Evolutionary conservation across 2,329 filamentous ascomycete genomes (phyloP).

Genomic region (Pseudogymnoascus sp.): DNA sequence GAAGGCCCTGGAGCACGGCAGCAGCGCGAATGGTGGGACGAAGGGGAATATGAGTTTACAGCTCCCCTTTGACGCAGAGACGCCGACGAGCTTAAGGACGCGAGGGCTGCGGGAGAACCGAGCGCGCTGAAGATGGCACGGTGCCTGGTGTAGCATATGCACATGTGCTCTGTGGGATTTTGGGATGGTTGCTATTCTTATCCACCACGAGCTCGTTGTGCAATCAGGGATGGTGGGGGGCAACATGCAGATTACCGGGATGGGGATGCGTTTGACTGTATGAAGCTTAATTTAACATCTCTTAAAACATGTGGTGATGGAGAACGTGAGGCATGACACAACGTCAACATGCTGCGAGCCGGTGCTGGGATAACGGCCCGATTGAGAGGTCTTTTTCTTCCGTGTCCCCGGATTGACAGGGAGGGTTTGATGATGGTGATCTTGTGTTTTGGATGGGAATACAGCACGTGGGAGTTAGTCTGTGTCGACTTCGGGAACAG

Average conservation of each 20-base stretch:
- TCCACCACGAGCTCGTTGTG: background rate
- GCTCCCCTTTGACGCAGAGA: constrained; percentile 15
- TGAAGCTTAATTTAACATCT: constrained; percentile 5
- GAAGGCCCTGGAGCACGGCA: constrained; percentile 21
- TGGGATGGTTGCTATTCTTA: constrained; percentile 6
- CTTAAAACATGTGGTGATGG: background rate
- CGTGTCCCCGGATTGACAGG: background rate
- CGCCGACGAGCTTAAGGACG: constrained; percentile 24
- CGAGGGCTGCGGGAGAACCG: constrained; percentile 26
- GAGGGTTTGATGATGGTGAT: background rate
- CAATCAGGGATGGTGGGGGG: background rate
- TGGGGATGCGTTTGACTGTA: background rate
- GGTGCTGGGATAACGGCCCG: background rate
- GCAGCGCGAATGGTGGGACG: constrained; percentile 14
- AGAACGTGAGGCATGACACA: constrained; percentile 4
- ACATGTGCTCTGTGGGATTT: background rate
- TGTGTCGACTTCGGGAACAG: background rate
- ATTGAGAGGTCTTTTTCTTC: background rate
- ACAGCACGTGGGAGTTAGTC: background rate
- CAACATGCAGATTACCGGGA: background rate
- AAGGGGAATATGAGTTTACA: constrained; percentile 9
- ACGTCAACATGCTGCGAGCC: background rate
- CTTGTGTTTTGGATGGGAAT: background rate
- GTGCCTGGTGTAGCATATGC: background rate
- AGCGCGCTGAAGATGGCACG: background rate